A percentile compares a stretch with the other conserved stretches of the same genome.
phyloP scores from a whole-genome alignment of 2,329 filamentous ascomycete genomes.

The Fusarium vanettenii region DNA sequence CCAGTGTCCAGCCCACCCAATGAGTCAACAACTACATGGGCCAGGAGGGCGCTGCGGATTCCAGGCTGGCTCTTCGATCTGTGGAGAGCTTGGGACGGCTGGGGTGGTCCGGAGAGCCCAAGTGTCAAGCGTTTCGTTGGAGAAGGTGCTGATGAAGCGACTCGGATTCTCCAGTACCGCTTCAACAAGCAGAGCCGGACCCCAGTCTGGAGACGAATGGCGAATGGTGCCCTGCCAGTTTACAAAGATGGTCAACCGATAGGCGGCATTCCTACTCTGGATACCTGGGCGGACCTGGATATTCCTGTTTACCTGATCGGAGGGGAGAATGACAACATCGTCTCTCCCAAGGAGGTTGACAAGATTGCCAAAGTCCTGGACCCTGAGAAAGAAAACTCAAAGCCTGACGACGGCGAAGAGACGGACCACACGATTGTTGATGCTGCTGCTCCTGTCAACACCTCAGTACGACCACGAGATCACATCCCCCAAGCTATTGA shows the following conservation, averaged over 20 bases:
- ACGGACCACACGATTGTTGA: slow-evolving; percentile 52
- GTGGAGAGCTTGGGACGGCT: slow-evolving; percentile 81
- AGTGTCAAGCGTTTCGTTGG: slow-evolving; percentile 86
- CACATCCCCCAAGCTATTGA: slow-evolving; percentile 52
- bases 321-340: slow-evolving; percentile 81
- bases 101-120: slow-evolving; percentile 80
- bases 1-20: slow-evolving; percentile 75
- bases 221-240: slow-evolving; percentile 74
- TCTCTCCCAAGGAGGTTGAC: slow-evolving; percentile 75
- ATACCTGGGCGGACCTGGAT: slow-evolving; percentile 78
- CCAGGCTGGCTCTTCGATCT: slow-evolving; percentile 80
- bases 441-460: slow-evolving; percentile 60
- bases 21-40: slow-evolving; percentile 56
- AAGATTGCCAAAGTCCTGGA: slow-evolving; percentile 67
- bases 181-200: slow-evolving; percentile 89
- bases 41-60: slow-evolving; percentile 71
- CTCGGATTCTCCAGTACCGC: slow-evolving; percentile 74
- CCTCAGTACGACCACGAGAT: slow-evolving; percentile 45
- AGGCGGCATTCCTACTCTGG: slow-evolving; percentile 75
- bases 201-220: slow-evolving; percentile 85
- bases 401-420: slow-evolving; percentile 41
- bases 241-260: slow-evolving; percentile 64
- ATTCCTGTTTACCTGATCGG: slow-evolving; percentile 83
- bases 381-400: slow-evolving; percentile 10
- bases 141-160: slow-evolving; percentile 70